Base-by-base conservation (phyloP, 768 basidiomycete genomes). In the Lactarius vividus region DNA sequence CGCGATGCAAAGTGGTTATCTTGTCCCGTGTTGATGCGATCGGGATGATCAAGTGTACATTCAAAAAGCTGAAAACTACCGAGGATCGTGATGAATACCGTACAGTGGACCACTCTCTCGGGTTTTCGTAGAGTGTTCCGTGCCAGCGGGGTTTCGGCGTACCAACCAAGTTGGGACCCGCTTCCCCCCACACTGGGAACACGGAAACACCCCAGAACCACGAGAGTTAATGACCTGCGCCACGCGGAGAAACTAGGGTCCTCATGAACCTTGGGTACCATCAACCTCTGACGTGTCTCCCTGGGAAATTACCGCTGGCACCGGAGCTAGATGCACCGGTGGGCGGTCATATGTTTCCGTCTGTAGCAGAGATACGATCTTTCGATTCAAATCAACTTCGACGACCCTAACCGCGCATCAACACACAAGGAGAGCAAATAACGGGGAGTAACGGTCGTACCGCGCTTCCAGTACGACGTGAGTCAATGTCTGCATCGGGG, bases 221-320 rank as follows among this genome's bases (percentile, higher is more conserved):
- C 23, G 46, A 18, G 46, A n/a, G 23, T 49, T 13, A 7, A 26
- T 52, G 26, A 52, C 5, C 49, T 52, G 49, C 49, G 49, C 26
- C 49, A 26, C 26, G 13, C 49, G 49, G 13, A 52, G 49, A 2
- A 26, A 52, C 49, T 13, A 5, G 2, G 26, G 26, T 7, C 49
- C 11, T 52, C 23, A 52, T 26, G 49, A 26, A 52, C 49, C 49
- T 52, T 52, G 49, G 26, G 13, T 52, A 13, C 10, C 6, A 26
- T 52, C 49, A 15, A 28, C 49, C 49, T 3, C 23, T 23, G 46
- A 5, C 46, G 46, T 23, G 46, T 23, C 49, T 26, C 26, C 59
- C 40, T 26, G 46, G 52, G 52, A 63, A 31, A 29, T 31, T 42
- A 74, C 75, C 35, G 11, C 57, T 13, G 57, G 57, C 18, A 39